Conservation (phyloP, 1,284 basidiomycete species). For the Ceratobasidium sp. region DNA sequence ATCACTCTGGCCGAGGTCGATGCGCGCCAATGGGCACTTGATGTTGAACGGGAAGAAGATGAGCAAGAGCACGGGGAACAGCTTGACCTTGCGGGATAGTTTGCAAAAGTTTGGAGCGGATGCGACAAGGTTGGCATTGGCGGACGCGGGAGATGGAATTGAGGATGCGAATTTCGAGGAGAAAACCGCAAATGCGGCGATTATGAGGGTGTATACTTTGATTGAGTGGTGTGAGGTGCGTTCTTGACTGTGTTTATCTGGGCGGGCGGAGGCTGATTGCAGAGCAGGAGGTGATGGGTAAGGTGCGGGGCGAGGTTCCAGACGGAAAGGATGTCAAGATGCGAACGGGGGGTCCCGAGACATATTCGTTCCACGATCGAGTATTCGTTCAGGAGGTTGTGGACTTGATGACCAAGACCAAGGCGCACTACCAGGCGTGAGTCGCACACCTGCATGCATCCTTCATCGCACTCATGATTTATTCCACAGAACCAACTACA, state of each 20-base stretch:
- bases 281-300: slow-evolving; percentile 73
- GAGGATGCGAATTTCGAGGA: slow-evolving; percentile 99
- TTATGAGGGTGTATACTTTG: slow-evolving; percentile 92
- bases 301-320: slow-evolving; percentile 51
- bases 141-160: slow-evolving; percentile 97
- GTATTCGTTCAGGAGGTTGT: slow-evolving; percentile 95
- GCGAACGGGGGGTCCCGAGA: slow-evolving; percentile 64
- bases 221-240: slow-evolving; percentile 89
- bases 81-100: slow-evolving; percentile 79
- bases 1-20: slow-evolving; percentile 90
- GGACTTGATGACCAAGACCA: slow-evolving; percentile 81
- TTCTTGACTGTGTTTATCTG: background rate
- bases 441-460: slow-evolving; percentile 51
- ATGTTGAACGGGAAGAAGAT: slow-evolving; percentile 99
- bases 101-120: slow-evolving; percentile 92
- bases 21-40: slow-evolving; percentile 96
- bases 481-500: slow-evolving; percentile 82
- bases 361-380: slow-evolving; percentile 76
- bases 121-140: slow-evolving; percentile 90
- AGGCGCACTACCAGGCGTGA: slow-evolving; percentile 82
- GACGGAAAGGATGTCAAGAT: slow-evolving; percentile 66
- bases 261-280: background rate
- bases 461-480: background rate
- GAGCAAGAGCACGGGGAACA: slow-evolving; percentile 96
- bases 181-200: slow-evolving; percentile 97